Evolutionary conservation across 2,329 filamentous ascomycete genomes (phyloP), one percentile per base, ranked within the genome.

Genomic region (Diplocarpon rosae): DNA sequence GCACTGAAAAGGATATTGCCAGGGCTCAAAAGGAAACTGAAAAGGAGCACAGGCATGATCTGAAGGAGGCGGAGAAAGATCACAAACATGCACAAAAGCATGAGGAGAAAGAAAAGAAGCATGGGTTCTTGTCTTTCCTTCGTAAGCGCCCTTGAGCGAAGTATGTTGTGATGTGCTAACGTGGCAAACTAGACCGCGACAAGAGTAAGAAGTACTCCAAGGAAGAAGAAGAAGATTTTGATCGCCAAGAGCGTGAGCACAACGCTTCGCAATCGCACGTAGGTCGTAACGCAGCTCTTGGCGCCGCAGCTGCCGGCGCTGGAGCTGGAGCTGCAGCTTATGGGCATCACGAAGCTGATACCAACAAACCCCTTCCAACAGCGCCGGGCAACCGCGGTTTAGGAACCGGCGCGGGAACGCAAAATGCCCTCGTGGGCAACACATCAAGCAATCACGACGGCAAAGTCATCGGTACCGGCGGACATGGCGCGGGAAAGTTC

Each of bases 181-280:
- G n/a, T 30, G 20, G 20, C 7, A 24, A 30, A 38, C 4, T 28
- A 56, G 54, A 58, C 35, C 56, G 52, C 5, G 53, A 58, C 37
- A 58, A 58, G 46, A 53, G 40, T 30, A 57, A 55, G 45, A 56
- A 54, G 36, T 56, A 57, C 34, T 50, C 52, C 8, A 42, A 43
- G 20, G 54, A 56, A 29, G 54, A 57, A 39, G 54, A 57, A 29
- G 51, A 44, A 5, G 55, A 56, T 13, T 56, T 57, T n/a, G 53
- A 49, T 14, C 53, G 53, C 16, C 51, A 53, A 49, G 53, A 55
- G 39, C 46, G 47, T 11, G 52, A 57, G 29, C 53, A 58, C 5
- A 49, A 57, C 24, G 31, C 48, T 31, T 49, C 47, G 1, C 42
- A 43, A 40, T 37, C 39, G 12, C 44, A 56, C 28, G 44, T 42